Evolutionary conservation across 352 stramenopile genomes (phyloP).

Genomic region (Phytophthora macrochlamydospora): DNA sequence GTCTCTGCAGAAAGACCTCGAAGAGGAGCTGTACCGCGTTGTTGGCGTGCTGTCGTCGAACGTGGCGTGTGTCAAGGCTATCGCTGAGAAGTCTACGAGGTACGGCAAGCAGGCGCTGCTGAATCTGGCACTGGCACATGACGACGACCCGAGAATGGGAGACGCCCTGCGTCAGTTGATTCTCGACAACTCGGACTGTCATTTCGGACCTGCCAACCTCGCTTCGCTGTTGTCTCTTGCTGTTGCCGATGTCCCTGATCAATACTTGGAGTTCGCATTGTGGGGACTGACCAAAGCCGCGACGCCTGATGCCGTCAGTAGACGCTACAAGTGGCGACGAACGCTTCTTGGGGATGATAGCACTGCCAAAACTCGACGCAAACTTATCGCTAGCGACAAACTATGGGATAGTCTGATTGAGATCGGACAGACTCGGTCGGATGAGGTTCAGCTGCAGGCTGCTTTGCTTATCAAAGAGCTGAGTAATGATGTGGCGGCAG

Average conservation of each 20-base stretch:
- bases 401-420: constrained; percentile 53
- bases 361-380: constrained; percentile 50
- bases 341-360: constrained; percentile 67
- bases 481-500: constrained; percentile 32
- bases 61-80: constrained; percentile 52
- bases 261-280: constrained; percentile 73
- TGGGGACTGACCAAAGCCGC: constrained; percentile 63
- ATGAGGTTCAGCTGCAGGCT: constrained; percentile 53
- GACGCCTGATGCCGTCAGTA: constrained; percentile 38
- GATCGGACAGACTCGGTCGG: constrained; percentile 23
- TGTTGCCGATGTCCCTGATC: constrained; percentile 57
- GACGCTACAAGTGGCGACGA: constrained; percentile 59
- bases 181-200: constrained; percentile 41
- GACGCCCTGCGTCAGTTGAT: constrained; percentile 51
- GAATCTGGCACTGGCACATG: constrained; percentile 57
- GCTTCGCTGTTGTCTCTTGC: constrained; percentile 68
- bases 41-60: constrained; percentile 62
- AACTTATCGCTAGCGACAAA: constrained; percentile 54
- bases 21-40: constrained; percentile 53
- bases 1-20: constrained; percentile 43
- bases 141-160: constrained; percentile 61
- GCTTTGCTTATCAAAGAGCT: constrained; percentile 48
- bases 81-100: constrained; percentile 61
- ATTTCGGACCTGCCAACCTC: constrained; percentile 71
- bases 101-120: constrained; percentile 77